Base-by-base conservation (phyloP, 805 yeast species). In the Zygosaccharomyces bisporus region DNA sequence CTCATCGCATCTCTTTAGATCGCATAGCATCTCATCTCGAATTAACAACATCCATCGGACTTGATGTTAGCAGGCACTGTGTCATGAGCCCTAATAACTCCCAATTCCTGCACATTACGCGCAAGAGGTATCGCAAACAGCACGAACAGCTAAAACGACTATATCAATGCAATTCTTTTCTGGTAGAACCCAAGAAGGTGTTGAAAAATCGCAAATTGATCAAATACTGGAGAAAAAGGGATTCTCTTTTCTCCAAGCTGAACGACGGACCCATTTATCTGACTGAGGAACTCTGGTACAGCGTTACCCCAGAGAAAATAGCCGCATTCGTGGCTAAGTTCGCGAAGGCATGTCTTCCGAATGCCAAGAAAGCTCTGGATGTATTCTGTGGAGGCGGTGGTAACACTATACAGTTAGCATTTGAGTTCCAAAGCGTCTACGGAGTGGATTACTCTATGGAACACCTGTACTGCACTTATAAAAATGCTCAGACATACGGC, bases 341-440 rank as follows among this genome's bases (percentile, higher is more conserved):
- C 45, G 63, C 81, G 13, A 62, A 68, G 40, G 71, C 74, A 12
- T 72, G 81, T 45, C 59, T 77, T 17, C 86, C 81, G 0, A 57
- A 72, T 0, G 73, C 78, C 2, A 54, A 52, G 3, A 70, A 66
- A 3, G 65, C 81, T 0, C 60, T 83, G 10, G 96, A 88, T 56
- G 73, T 85, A 2, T 86, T 86, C 54, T 81, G 91, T 51, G 96
- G 96, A 0, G 95, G 89, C 1, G 96, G 95, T 1, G 95, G 95
- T 0, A 87, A 87, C 57, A 68, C 85, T 1, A 83, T 86, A 17
- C 95, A 86, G 53, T 77, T 89, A 61, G 86, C 90, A 38, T 56
- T 69, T 43, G 50, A 58, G 25, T 84, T 86, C 62, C 73, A 74
- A 1, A 53, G 57, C 19, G 83, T 80, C 1, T 75, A 78, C 27